Evolutionary conservation across 2,329 filamentous ascomycete genomes (phyloP).

Genomic region (Aspergillus hiratsukae): DNA sequence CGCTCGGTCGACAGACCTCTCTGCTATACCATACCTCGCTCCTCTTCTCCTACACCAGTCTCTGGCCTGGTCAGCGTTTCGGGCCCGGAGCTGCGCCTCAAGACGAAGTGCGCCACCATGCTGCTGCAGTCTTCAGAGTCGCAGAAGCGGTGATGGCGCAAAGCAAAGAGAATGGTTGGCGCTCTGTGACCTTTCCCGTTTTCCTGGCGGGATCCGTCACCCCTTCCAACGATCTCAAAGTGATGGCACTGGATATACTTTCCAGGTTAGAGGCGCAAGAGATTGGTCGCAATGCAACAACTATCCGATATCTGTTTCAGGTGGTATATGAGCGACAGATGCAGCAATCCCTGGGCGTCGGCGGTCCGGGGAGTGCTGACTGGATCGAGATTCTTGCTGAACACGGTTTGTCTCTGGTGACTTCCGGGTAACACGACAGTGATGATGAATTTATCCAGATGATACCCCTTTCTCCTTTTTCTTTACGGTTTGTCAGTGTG

Average conservation of each 20-base stretch:
- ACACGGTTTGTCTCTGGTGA: constrained; percentile 46
- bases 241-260: constrained; percentile 47
- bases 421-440: constrained; percentile 44
- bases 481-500: background rate
- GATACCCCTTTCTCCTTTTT: constrained; percentile 15
- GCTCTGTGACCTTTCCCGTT: constrained; percentile 50
- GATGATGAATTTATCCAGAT: background rate
- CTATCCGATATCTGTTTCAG: constrained; percentile 43
- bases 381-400: constrained; percentile 48
- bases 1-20: constrained; percentile 4
- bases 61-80: constrained; percentile 48
- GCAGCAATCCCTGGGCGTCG: constrained; percentile 35
- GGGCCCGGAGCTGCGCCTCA: constrained; percentile 36
- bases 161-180: constrained; percentile 37
- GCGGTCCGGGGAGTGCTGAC: constrained; percentile 44
- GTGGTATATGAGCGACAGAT: constrained; percentile 48
- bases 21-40: constrained; percentile 49
- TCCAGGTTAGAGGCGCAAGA: constrained; percentile 45
- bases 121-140: constrained; percentile 43
- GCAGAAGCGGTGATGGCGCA: constrained; percentile 37
- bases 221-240: constrained; percentile 39
- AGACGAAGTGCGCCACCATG: constrained; percentile 43
- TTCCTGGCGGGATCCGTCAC: constrained; percentile 51
- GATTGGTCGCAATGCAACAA: constrained; percentile 46
- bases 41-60: constrained; percentile 51